A percentile compares a stretch with the other conserved stretches of the same genome.
phyloP scores from a whole-genome alignment of 1,284 basidiomycete species.

The Ceratobasidium sp. region DNA sequence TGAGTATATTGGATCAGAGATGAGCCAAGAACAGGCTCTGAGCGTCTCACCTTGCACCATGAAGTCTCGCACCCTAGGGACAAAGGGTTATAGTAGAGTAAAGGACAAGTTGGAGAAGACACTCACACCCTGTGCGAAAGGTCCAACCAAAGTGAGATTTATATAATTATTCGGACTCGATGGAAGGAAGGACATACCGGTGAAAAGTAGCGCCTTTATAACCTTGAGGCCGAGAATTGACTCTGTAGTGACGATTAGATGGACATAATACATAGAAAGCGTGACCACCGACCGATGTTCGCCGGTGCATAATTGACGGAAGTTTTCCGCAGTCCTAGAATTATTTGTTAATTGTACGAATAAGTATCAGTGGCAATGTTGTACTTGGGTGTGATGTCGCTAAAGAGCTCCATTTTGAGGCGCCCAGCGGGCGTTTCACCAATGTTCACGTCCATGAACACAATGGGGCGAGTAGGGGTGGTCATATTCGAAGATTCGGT shows the following conservation, averaged over 20 bases:
- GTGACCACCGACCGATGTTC: constrained; percentile 78
- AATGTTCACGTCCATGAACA: constrained; percentile 97
- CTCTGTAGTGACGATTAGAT: constrained; percentile 61
- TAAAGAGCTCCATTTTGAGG: constrained; percentile 96
- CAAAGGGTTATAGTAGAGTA: neutral
- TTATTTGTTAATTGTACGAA: neutral
- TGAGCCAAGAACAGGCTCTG: neutral
- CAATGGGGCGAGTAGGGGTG: constrained; percentile 74
- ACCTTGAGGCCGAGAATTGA: constrained; percentile 88
- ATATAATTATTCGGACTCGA: neutral
- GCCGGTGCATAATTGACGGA: constrained; percentile 95
- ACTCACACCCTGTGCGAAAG: constrained; percentile 62
- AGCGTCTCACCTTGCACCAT: constrained; percentile 84
- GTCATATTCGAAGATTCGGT: constrained; percentile 8
- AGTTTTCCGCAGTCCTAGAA: constrained; percentile 93
- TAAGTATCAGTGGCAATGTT: constrained; percentile 50
- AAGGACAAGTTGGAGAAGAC: constrained; percentile 55
- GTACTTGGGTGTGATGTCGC: constrained; percentile 90
- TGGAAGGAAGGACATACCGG: constrained; percentile 70
- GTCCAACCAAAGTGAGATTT: constrained; percentile 20
- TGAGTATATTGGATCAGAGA: constrained; percentile 1
- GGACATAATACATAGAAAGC: neutral
- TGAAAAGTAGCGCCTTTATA: constrained; percentile 93
- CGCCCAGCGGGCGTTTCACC: constrained; percentile 95
- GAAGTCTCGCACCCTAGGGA: constrained; percentile 58